Evolutionary conservation across 805 yeast genomes (phyloP).

Genomic region (Metschnikowia kofuensis): DNA sequence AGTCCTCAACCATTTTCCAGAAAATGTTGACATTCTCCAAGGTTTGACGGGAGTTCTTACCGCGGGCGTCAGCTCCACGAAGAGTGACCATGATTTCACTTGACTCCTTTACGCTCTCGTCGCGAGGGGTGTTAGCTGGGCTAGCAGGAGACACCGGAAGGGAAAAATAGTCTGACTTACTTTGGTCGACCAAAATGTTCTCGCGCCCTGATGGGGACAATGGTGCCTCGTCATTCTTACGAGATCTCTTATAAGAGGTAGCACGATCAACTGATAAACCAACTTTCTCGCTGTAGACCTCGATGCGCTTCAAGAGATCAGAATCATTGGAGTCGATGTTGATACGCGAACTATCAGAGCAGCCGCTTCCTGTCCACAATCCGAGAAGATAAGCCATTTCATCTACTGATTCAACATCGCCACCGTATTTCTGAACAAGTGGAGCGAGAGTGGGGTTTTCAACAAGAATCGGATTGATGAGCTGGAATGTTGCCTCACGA

Average conservation of each 20-base stretch:
- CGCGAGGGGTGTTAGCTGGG: not conserved
- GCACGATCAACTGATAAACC: constrained; percentile 4
- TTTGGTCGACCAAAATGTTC: not conserved
- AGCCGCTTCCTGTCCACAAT: constrained; percentile 2
- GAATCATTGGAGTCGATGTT: too few relatives aligned
- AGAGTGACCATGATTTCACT: not conserved
- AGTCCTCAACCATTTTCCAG: constrained; percentile 2
- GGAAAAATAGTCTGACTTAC: not conserved
- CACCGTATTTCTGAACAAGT: constrained; percentile 2
- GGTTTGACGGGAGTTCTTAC: not conserved
- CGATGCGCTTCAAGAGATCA: not conserved
- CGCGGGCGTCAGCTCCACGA: not conserved
- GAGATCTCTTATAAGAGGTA: not conserved
- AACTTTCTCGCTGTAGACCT: constrained; percentile 3
- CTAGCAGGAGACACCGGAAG: not conserved
- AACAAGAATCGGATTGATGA: constrained; percentile 6
- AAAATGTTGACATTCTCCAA: constrained; percentile 2
- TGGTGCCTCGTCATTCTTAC: not conserved
- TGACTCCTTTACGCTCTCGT: not conserved
- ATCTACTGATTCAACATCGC: not conserved
- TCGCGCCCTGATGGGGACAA: constrained; percentile 1
- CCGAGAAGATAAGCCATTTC: constrained; percentile 9
- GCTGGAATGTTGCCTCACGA: constrained; percentile 7
- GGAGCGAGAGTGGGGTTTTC: constrained; percentile 8
- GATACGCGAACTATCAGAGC: not conserved